Evolutionary conservation across 140 eudicot species (phyloP).

Genomic region (Bidens hawaiensis): DNA sequence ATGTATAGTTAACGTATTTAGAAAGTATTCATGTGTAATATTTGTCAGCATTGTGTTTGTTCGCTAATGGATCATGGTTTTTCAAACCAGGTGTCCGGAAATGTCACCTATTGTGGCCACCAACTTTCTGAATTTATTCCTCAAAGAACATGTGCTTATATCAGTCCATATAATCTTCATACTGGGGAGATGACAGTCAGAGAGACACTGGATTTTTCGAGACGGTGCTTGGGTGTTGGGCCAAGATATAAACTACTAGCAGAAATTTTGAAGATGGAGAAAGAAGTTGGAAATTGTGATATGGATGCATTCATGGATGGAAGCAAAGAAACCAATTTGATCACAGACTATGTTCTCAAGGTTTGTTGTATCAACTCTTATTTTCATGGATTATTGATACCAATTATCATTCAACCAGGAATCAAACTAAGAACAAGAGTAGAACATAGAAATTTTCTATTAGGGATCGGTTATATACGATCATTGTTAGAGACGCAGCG

Average conservation of each 20-base stretch:
- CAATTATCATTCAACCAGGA: too few relatives aligned
- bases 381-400: too few relatives aligned
- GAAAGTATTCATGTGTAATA: too few relatives aligned
- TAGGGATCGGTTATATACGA: too few relatives aligned
- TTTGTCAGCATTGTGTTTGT: neutral
- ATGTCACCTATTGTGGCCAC: constrained; percentile 51
- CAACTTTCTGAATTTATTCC: constrained; percentile 51
- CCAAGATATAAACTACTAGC: constrained; percentile 32
- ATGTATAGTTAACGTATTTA: too few relatives aligned
- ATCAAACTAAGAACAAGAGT: too few relatives aligned
- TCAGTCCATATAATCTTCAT: constrained; percentile 49
- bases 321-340: constrained; percentile 26
- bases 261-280: constrained; percentile 34
- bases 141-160: constrained; percentile 44
- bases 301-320: constrained; percentile 39
- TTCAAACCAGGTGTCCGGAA: constrained; percentile 38
- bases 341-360: constrained; percentile 49
- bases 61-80: neutral
- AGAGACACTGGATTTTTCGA: constrained; percentile 50
- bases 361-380: constrained; percentile 13
- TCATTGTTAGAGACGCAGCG: too few relatives aligned
- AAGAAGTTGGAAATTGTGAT: constrained; percentile 30
- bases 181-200: constrained; percentile 51
- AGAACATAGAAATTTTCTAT: too few relatives aligned
- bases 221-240: constrained; percentile 46